Percentiles rank a stretch among this genome's conserved stretches.
phyloP scores from a whole-genome alignment of 192 early-diverging fungal species.

The Kickxella alabastrina region DNA sequence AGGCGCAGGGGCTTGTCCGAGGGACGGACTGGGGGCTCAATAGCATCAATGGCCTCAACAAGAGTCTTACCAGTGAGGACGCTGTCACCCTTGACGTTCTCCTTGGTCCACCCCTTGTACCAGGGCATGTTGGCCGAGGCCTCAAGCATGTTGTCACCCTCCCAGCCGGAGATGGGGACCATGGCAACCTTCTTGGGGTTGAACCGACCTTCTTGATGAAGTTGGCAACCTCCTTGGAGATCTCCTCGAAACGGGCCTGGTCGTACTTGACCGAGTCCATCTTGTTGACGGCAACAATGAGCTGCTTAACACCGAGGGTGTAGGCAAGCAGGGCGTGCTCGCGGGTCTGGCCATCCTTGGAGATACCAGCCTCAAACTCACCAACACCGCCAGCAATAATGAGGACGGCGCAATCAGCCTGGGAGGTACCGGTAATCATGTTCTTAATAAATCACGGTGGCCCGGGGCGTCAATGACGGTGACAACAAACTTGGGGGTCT shows the following conservation, averaged over 20 bases:
- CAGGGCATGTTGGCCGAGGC: constrained; percentile 89
- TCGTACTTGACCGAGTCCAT: constrained; percentile 98
- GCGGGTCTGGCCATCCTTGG: constrained; percentile 99
- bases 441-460: constrained; percentile 99
- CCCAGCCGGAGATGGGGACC: constrained; percentile 98
- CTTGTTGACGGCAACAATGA: constrained; percentile 99
- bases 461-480: constrained; percentile 99
- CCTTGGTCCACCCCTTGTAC: constrained; percentile 97
- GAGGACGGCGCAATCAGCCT: constrained; percentile 97
- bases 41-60: constrained; percentile 90
- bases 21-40: constrained; percentile 86
- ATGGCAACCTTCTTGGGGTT: constrained; percentile 89
- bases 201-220: constrained; percentile 99
- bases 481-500: constrained; percentile 94
- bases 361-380: constrained; percentile 96
- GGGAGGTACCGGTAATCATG: constrained; percentile 99
- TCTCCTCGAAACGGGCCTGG: constrained; percentile 93
- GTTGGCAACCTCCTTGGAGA: constrained; percentile 89
- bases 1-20: constrained; percentile 95
- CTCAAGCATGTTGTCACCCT: constrained; percentile 98
- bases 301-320: constrained; percentile 97
- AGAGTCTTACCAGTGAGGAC: constrained; percentile 71
- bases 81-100: constrained; percentile 66
- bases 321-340: constrained; percentile 97
- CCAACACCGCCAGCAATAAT: constrained; percentile 90